Evolutionary conservation across 2,329 filamentous ascomycete genomes (phyloP).

Genomic region (Cercospora sp.): DNA sequence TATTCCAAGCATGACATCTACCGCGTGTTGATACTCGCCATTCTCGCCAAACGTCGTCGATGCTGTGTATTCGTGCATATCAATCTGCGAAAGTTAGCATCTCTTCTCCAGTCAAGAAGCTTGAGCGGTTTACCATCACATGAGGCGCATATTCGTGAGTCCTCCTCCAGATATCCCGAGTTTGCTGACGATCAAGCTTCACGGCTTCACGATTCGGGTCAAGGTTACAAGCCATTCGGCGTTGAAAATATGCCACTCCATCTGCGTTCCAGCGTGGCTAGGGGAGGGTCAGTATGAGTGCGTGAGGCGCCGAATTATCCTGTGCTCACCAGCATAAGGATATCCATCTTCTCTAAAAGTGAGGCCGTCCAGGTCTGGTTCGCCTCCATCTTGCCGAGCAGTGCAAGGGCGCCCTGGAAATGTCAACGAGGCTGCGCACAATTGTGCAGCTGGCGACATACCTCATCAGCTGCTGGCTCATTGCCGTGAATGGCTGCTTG

Average conservation of each 20-base stretch:
- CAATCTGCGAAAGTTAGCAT: slow-evolving; percentile 22
- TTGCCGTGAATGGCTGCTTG: slow-evolving; percentile 43
- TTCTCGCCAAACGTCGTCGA: slow-evolving; percentile 29
- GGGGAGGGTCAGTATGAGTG: not conserved
- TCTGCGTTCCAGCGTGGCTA: slow-evolving; percentile 42
- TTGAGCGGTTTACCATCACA: slow-evolving; percentile 24
- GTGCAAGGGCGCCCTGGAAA: slow-evolving; percentile 36
- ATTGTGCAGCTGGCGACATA: no score
- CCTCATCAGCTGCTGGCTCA: slow-evolving; percentile 41
- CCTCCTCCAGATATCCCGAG: slow-evolving; percentile 38
- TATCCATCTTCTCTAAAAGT: slow-evolving; percentile 39
- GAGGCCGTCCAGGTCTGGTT: slow-evolving; percentile 37
- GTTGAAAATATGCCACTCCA: slow-evolving; percentile 41
- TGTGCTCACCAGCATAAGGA: slow-evolving; percentile 32
- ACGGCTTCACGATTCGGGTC: slow-evolving; percentile 43
- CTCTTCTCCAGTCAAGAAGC: no score
- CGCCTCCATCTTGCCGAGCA: slow-evolving; percentile 40
- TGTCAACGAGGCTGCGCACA: no score
- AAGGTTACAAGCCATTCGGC: slow-evolving; percentile 39
- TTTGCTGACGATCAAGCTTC: slow-evolving; percentile 40
- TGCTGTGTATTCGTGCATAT: slow-evolving; percentile 42
- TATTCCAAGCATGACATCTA: slow-evolving; percentile 31
- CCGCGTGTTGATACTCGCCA: slow-evolving; percentile 38
- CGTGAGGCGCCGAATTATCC: not conserved
- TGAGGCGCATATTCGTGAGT: slow-evolving; percentile 38